Evolutionary conservation across 139 green algal species (phyloP).

Genomic region (Chlamydomonas sp.): DNA sequence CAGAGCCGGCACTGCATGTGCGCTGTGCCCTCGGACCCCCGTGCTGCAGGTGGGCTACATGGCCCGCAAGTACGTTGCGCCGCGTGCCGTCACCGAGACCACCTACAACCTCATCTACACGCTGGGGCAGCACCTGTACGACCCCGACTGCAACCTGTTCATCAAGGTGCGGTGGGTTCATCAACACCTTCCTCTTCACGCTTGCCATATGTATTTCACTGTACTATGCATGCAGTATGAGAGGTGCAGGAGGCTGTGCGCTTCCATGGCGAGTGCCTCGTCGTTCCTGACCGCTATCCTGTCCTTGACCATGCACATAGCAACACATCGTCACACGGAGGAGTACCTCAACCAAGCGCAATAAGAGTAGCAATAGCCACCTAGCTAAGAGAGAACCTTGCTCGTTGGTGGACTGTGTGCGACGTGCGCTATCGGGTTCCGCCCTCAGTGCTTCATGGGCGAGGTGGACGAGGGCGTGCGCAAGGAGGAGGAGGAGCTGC

Average conservation of each 20-base stretch:
- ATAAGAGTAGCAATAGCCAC: no score
- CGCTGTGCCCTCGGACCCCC: no score
- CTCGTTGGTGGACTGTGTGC: background rate
- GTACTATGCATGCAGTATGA: background rate
- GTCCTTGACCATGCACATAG: no score
- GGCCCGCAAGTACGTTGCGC: slow-evolving; percentile 15
- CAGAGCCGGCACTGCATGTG: no score
- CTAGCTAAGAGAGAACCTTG: no score
- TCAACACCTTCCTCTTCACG: background rate
- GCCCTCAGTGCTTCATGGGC: slow-evolving; percentile 19
- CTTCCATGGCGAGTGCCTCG: no score
- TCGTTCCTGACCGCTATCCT: no score
- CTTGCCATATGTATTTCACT: background rate
- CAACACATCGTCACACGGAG: no score
- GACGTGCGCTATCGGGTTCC: background rate
- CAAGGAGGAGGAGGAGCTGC: slow-evolving; percentile 42
- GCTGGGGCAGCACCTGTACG: slow-evolving; percentile 55
- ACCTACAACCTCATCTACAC: slow-evolving; percentile 59
- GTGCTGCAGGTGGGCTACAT: no score
- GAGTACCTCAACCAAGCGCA: no score
- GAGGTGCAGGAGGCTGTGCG: background rate
- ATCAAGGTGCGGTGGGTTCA: background rate
- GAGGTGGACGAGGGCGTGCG: slow-evolving; percentile 55
- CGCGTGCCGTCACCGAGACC: slow-evolving; percentile 44
- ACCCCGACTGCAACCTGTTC: slow-evolving; percentile 60